Base-by-base conservation (phyloP, 495 filamentous ascomycete species). In the Hyaloscypha finlandica region DNA sequence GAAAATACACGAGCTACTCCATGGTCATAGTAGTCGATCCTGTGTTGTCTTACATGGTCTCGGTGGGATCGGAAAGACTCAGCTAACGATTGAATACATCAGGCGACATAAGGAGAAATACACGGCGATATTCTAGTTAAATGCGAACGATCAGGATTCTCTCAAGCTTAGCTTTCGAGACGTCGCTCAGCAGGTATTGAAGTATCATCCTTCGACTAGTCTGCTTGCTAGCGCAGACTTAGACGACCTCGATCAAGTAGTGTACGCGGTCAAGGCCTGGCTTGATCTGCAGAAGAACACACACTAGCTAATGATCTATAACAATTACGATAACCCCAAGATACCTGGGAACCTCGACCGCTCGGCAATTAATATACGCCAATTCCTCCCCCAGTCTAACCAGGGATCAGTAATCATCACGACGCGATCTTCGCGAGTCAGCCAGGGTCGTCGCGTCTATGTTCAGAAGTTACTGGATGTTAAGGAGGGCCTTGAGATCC, bases 361-460 rank as follows among this genome's bases (percentile, higher is more conserved):
- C 12, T 37, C 45, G n/a, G 66, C 63, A n/a, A 60, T 75, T 54
- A 69, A 81, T 58, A 75, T 81, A 52, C 54, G 65, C 12, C 61
- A 35, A 30, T 81, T 76, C 63, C 68, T 81, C 35, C 72, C 79
- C 2, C 63, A 75, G 11, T 51, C 66, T 1, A 48, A 74, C 55
- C 78, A 79, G 42, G 79, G 77, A 6, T 73, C 77, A 16, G 65
- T 82, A 11, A 58, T 82, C 20, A 70, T 81, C 31, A 81, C 80
- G 37, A 82, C 80, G 9, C 74, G 77, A 53, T 77, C 73, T 42
- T 71, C 74, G 4, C 55, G 66, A 59, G 69, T 78, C 35, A 39
- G 29, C 58, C 79, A 29, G 76, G 77, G 2, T 64, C 25, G 2
- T 1, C 25, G 25, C 2, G 1, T 25, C 25, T 2, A 25, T 25